Conservation (phyloP, 768 basidiomycete species). For the Termitomyces titanicus region DNA sequence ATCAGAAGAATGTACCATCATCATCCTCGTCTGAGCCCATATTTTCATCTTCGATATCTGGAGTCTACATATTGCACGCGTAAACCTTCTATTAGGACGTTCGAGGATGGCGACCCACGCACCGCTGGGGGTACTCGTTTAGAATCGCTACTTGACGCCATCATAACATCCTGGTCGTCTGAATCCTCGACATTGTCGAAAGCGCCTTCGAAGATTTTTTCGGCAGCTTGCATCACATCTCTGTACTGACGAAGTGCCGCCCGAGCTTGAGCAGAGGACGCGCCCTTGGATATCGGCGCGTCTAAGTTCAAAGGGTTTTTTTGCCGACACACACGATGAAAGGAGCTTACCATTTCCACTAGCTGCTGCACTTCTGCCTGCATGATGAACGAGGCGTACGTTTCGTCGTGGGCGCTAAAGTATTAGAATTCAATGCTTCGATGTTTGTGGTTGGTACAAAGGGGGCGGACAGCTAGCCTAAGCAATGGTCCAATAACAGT, state of each 20-base stretch:
- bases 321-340: background rate
- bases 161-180: constrained; percentile 52
- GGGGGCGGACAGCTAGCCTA: too few species aligned
- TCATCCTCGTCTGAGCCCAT: constrained; percentile 41
- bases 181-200: constrained; percentile 75
- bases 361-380: constrained; percentile 56
- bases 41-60: constrained; percentile 51
- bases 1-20: constrained; percentile 32
- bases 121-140: constrained; percentile 25
- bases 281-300: constrained; percentile 53
- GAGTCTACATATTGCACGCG: constrained; percentile 40
- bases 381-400: constrained; percentile 25
- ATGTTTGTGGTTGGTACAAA: too few species aligned
- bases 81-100: background rate
- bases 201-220: constrained; percentile 79
- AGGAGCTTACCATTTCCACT: constrained; percentile 39
- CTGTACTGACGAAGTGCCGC: constrained; percentile 78
- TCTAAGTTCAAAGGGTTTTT: background rate
- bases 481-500: too few species aligned
- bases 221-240: constrained; percentile 92
- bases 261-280: constrained; percentile 74
- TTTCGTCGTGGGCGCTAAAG: background rate
- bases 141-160: constrained; percentile 29
- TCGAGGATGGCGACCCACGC: constrained; percentile 4
- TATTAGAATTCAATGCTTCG: background rate